A percentile compares a stretch with the other conserved stretches of the same genome.
These are phyloP conservation scores for Aspergillus nanangensis DNA, from an alignment of 495 filamentous ascomycete species.

Conservation along the genomic window DNA sequence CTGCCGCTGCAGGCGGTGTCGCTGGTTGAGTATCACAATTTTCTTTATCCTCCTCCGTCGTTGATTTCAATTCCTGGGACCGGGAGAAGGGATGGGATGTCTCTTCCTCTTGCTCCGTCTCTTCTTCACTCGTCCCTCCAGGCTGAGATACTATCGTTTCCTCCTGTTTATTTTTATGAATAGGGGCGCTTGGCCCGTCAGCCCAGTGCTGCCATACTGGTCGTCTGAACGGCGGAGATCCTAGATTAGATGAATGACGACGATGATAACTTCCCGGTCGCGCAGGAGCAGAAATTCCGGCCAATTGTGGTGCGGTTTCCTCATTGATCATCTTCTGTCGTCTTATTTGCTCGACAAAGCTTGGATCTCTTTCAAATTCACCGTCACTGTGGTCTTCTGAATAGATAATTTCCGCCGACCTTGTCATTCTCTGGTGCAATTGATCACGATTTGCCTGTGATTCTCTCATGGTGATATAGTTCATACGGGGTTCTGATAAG, in stretches of 20 bases:
- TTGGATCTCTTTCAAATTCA: slow-evolving; percentile 43
- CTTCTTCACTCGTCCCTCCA: slow-evolving; percentile 41
- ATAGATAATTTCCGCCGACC: slow-evolving; percentile 32
- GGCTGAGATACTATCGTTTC: slow-evolving; percentile 6
- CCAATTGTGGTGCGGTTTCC: slow-evolving; percentile 36
- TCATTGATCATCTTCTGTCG: slow-evolving; percentile 32
- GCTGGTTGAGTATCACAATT: slow-evolving; percentile 32
- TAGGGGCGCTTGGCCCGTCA: slow-evolving; percentile 1
- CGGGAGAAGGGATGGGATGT: slow-evolving; percentile 16
- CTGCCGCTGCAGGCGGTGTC: slow-evolving; percentile 22
- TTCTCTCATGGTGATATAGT: slow-evolving; percentile 49
- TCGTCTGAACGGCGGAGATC: slow-evolving; percentile 1
- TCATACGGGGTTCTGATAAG: slow-evolving; percentile 42
- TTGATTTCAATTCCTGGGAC: slow-evolving; percentile 24
- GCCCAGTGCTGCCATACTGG: slow-evolving; percentile 5
- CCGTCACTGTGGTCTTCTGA: slow-evolving; percentile 40
- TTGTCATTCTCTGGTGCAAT: slow-evolving; percentile 34
- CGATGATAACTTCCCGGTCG: slow-evolving; percentile 13
- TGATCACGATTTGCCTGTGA: slow-evolving; percentile 39
- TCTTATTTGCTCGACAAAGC: slow-evolving; percentile 34
- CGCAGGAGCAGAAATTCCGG: slow-evolving; percentile 33
- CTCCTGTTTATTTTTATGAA: slow-evolving; percentile 12
- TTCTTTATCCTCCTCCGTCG: slow-evolving; percentile 49
- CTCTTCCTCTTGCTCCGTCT: slow-evolving; percentile 49
- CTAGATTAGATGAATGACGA: slow-evolving; percentile 1